phyloP scores from a whole-genome alignment of 208 protist species.

The Acanthamoeba rhysodes region DNA sequence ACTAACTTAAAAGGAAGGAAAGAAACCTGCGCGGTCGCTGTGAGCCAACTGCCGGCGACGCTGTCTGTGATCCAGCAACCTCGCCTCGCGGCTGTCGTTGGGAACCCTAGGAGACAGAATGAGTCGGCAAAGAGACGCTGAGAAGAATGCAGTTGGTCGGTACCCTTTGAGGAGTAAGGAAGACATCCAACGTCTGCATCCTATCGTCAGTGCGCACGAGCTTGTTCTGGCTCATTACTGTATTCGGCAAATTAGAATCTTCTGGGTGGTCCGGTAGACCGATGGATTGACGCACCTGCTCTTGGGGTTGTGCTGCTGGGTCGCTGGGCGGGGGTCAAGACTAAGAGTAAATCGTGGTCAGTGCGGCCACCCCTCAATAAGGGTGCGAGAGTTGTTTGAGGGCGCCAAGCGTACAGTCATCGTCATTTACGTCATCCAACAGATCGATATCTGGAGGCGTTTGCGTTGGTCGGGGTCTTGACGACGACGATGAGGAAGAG shows the following conservation, averaged over 20 bases:
- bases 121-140: background rate
- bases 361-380: background rate
- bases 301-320: background rate
- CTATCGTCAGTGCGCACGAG: conserved; percentile 73
- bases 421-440: background rate
- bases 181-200: conserved; percentile 78
- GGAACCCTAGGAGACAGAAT: background rate
- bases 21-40: background rate
- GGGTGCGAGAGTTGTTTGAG: background rate
- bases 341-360: background rate
- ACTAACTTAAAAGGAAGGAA: background rate
- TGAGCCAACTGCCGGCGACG: background rate
- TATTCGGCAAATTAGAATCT: background rate
- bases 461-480: background rate
- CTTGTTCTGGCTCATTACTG: conserved; percentile 68
- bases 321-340: background rate
- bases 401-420: background rate
- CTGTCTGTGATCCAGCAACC: too few species aligned
- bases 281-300: background rate
- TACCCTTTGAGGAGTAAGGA: conserved; percentile 55
- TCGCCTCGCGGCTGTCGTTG: background rate
- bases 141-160: background rate
- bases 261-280: too few species aligned
- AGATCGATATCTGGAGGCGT: background rate
- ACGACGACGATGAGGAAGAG: background rate